These are phyloP conservation scores for Pulveroboletus ravenelii DNA, from an alignment of 768 basidiomycete genomes.

Conservation along the genomic window DNA sequence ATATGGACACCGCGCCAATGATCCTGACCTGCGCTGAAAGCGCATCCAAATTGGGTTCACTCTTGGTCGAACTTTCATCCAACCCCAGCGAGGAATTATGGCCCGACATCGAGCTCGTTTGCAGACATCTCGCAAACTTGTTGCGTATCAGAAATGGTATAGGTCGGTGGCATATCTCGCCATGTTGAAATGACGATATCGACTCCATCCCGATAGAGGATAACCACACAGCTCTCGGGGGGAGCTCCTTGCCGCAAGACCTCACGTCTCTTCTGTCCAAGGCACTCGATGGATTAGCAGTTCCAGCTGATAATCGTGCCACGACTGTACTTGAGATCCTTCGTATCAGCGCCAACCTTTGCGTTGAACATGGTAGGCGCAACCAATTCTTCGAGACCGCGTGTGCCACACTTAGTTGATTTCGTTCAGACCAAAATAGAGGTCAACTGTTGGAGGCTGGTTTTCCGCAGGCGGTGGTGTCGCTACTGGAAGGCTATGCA, in stretches of 20 bases:
- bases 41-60: slow-evolving; percentile 30
- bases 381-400: background rate
- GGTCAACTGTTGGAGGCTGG: slow-evolving; percentile 64
- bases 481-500: slow-evolving; percentile 63
- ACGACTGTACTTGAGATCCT: slow-evolving; percentile 62
- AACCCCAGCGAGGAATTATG: slow-evolving; percentile 37
- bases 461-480: slow-evolving; percentile 62
- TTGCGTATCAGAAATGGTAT: slow-evolving; percentile 52
- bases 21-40: slow-evolving; percentile 24
- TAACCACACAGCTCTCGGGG: slow-evolving; percentile 65
- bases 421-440: slow-evolving; percentile 64
- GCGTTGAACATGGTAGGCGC: slow-evolving; percentile 72
- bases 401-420: slow-evolving; percentile 4
- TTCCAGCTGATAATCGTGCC: slow-evolving; percentile 43
- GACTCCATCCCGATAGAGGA: slow-evolving; percentile 46
- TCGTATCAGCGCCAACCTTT: slow-evolving; percentile 77
- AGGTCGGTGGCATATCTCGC: slow-evolving; percentile 34
- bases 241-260: slow-evolving; percentile 58
- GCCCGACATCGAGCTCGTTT: slow-evolving; percentile 47
- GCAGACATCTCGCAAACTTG: slow-evolving; percentile 56
- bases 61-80: slow-evolving; percentile 32
- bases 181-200: slow-evolving; percentile 2
- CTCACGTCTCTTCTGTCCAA: slow-evolving; percentile 56
- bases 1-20: slow-evolving; percentile 18
- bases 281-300: slow-evolving; percentile 46